phyloP scores from a whole-genome alignment of 768 basidiomycete species.

The Ephemerocybe angulata region DNA sequence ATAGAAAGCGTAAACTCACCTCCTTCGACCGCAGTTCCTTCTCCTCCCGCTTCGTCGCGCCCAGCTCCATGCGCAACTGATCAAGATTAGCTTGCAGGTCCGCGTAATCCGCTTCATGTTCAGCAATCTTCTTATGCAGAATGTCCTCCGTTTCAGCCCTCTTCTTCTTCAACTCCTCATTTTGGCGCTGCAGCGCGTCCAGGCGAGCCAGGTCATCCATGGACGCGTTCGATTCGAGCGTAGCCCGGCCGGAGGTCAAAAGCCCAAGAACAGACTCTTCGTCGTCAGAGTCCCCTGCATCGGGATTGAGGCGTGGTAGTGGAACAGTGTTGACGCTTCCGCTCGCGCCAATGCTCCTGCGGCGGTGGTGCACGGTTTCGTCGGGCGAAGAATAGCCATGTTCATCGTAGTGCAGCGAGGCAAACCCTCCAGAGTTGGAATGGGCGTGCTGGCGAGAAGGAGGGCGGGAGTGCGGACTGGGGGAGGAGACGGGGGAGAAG shows the following conservation, averaged over 20 bases:
- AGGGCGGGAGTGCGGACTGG: slow-evolving; percentile 52
- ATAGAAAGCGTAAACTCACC: slow-evolving; percentile 36
- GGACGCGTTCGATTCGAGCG: slow-evolving; percentile 61
- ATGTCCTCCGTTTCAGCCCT: slow-evolving; percentile 70
- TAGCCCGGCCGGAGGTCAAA: slow-evolving; percentile 57
- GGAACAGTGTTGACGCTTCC: slow-evolving; percentile 51
- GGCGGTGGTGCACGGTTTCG: slow-evolving; percentile 31
- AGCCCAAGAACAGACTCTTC: slow-evolving; percentile 54
- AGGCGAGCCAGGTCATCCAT: slow-evolving; percentile 70
- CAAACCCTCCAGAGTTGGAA: slow-evolving; percentile 14
- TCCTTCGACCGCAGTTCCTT: slow-evolving; percentile 89
- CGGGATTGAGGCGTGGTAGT: slow-evolving; percentile 44
- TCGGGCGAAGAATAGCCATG: slow-evolving; percentile 42
- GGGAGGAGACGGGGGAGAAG: slow-evolving; percentile 36
- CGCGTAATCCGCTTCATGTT: slow-evolving; percentile 81
- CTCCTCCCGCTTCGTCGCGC: slow-evolving; percentile 81
- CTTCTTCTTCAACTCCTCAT: slow-evolving; percentile 72
- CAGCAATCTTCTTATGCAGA: slow-evolving; percentile 59
- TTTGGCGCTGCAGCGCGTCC: slow-evolving; percentile 69
- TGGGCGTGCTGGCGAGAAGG: slow-evolving; percentile 61
- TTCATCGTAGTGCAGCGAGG: slow-evolving; percentile 25
- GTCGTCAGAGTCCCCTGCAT: slow-evolving; percentile 50
- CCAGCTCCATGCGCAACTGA: slow-evolving; percentile 73
- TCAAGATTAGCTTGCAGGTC: slow-evolving; percentile 76
- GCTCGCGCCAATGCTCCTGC: slow-evolving; percentile 15